These are phyloP conservation scores for Quercus aquifolioides DNA, from an alignment of 306 rosid genomes.

Conservation along the genomic window DNA sequence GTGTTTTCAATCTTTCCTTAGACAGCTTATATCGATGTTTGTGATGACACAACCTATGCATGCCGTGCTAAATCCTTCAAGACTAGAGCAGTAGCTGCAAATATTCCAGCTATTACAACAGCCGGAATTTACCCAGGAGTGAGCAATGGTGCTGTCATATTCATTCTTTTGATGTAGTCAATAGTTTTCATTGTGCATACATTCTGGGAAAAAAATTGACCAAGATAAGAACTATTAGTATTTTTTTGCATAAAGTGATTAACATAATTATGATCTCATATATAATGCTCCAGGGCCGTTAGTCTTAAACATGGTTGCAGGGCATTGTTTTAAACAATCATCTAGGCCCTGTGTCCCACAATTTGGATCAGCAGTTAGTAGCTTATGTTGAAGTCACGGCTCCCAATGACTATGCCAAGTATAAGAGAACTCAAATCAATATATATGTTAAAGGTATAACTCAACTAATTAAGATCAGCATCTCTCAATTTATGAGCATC, in stretches of 20 bases:
- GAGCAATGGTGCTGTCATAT: constrained; percentile 74
- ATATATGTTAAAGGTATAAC: neutral
- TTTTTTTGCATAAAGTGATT: neutral
- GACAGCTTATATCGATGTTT: constrained; percentile 90
- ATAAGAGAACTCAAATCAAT: neutral
- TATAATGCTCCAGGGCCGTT: neutral
- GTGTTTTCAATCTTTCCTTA: constrained; percentile 29
- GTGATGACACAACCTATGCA: constrained; percentile 75
- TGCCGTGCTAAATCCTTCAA: constrained; percentile 64
- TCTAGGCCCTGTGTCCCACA: neutral
- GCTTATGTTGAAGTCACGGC: neutral
- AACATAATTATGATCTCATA: neutral
- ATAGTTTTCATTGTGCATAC: constrained; percentile 1
- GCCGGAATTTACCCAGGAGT: constrained; percentile 96
- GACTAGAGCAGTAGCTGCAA: constrained; percentile 61
- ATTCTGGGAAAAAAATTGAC: neutral
- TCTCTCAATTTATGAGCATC: neutral
- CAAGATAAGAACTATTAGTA: neutral
- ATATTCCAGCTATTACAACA: constrained; percentile 83
- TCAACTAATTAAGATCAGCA: neutral
- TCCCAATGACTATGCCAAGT: neutral
- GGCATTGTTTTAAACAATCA: neutral
- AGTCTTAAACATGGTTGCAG: neutral
- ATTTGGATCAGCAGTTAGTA: neutral
- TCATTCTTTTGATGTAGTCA: constrained; percentile 30